Base-by-base conservation (phyloP, 495 filamentous ascomycete species). In the Podospora pseudopauciseta region DNA sequence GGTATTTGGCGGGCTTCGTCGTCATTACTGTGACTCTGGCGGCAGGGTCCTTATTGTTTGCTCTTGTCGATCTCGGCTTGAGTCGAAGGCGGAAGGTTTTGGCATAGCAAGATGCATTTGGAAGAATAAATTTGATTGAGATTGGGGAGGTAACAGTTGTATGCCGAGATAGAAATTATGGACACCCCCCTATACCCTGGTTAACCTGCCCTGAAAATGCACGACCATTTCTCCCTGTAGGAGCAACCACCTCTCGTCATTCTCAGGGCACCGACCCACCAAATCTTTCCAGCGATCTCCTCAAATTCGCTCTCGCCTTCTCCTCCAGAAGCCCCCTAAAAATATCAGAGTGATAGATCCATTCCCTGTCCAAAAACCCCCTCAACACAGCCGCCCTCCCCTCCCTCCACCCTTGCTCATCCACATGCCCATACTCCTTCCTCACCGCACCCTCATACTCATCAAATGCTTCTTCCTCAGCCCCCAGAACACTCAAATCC, bases 1-100 rank as follows among this genome's bases (percentile, higher is more conserved):
- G 67, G 28, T 76, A 76, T 60, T 62, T 72, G 28, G 59, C 75
- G 19, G 76, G 76, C 4, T 78, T 74, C 55, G 72, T 58, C 20
- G 69, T 75, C 26, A 72, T 65, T 30, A 49, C 68, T 54, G 64
- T 5, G 13, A 66, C 66, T 44, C 6, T 57, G 59, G 60, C 15
- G 1, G 18, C n/a, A 5, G 55, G n/a, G 0, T 19, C 55, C 0
- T 11, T 58, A 26, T 7, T 58, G n/a, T 58, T 58, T 32, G 59
- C 23, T 6, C 2, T 49, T 2, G 39, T 49, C 13, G 39, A 49
- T 49, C 2, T 49, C 2, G 39, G 39, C 5, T 16, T 49, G 39
- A 16, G 6, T 16, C 39, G 39, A 16, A 6, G 39, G 13, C 5
- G 39, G 9, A 49, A 13, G 39, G 3, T 9, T 49, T 16, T 49